These are phyloP conservation scores for Stipa capillata DNA, from an alignment of 176 grass and related monocot species.

Conservation along the genomic window DNA sequence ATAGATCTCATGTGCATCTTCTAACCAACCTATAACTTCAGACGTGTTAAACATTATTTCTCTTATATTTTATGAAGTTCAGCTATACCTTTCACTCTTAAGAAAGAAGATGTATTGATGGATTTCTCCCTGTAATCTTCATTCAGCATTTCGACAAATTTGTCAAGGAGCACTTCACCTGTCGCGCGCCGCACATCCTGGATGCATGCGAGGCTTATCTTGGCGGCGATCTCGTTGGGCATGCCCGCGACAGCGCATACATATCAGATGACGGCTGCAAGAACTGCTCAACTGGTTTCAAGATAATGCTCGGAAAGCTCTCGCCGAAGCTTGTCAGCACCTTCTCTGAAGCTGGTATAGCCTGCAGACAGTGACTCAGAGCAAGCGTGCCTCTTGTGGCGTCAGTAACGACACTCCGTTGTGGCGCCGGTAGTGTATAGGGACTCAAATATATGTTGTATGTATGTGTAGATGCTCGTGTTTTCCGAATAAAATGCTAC, in stretches of 20 bases:
- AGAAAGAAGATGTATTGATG: neutral
- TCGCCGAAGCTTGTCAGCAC: conserved; percentile 51
- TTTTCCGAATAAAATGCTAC: conserved; percentile 10
- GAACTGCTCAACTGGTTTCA: conserved; percentile 74
- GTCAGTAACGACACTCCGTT: neutral
- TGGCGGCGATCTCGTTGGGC: conserved; percentile 48
- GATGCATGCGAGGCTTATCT: conserved; percentile 70
- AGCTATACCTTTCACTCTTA: neutral
- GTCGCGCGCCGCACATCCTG: conserved; percentile 32
- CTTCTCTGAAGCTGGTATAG: conserved; percentile 51
- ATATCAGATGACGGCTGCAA: conserved; percentile 33
- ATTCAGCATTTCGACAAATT: conserved; percentile 86
- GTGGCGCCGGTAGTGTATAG: neutral
- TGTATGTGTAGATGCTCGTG: neutral
- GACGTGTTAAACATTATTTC: neutral
- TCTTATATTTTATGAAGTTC: neutral
- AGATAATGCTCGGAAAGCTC: conserved; percentile 81
- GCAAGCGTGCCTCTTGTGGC: neutral
- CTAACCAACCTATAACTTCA: neutral
- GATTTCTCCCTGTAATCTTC: neutral
- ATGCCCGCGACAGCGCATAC: conserved; percentile 1
- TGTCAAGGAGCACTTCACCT: conserved; percentile 79
- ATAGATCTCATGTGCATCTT: neutral
- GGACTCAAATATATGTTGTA: neutral
- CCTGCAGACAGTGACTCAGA: conserved; percentile 25